These are phyloP conservation scores for Capsella bursapastoris DNA, from an alignment of 345 rosid species.

Conservation along the genomic window DNA sequence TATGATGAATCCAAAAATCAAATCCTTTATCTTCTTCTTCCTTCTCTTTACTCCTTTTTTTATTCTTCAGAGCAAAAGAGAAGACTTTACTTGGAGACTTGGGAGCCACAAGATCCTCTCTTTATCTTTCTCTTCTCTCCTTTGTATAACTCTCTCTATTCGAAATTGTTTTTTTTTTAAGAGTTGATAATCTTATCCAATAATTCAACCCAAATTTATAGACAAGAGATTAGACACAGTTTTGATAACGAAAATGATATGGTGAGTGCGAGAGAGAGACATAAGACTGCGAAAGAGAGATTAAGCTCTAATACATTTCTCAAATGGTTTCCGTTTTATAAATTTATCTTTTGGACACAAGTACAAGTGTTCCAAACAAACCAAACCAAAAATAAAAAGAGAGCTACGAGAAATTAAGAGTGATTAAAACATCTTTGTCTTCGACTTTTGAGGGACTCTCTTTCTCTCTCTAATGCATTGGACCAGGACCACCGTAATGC, in stretches of 20 bases:
- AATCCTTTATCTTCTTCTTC: constrained; percentile 27
- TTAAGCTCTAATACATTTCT: constrained; percentile 17
- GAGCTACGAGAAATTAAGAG: not conserved
- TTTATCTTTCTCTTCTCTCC: constrained; percentile 21
- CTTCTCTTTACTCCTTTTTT: not conserved
- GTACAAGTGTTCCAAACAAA: constrained; percentile 31
- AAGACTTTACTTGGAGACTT: constrained; percentile 41
- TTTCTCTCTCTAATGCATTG: constrained; percentile 53
- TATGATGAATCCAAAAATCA: constrained; percentile 8
- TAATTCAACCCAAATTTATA: not conserved
- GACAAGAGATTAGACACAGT: not conserved
- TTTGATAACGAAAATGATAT: constrained; percentile 17
- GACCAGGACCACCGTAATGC: constrained; percentile 56
- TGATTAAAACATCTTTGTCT: constrained; percentile 29
- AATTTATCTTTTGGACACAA: constrained; percentile 23
- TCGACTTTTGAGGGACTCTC: not conserved
- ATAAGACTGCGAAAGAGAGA: not conserved
- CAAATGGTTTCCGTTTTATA: constrained; percentile 14
- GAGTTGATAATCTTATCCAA: constrained; percentile 23
- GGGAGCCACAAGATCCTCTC: constrained; percentile 39
- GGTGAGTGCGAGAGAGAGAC: not conserved
- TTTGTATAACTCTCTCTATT: not conserved
- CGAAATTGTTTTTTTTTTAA: too few species aligned
- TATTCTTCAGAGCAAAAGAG: constrained; percentile 12
- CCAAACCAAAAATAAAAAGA: not conserved